Base-by-base conservation (phyloP, 352 stramenopile genomes). In the Stramenopiles sp. region DNA sequence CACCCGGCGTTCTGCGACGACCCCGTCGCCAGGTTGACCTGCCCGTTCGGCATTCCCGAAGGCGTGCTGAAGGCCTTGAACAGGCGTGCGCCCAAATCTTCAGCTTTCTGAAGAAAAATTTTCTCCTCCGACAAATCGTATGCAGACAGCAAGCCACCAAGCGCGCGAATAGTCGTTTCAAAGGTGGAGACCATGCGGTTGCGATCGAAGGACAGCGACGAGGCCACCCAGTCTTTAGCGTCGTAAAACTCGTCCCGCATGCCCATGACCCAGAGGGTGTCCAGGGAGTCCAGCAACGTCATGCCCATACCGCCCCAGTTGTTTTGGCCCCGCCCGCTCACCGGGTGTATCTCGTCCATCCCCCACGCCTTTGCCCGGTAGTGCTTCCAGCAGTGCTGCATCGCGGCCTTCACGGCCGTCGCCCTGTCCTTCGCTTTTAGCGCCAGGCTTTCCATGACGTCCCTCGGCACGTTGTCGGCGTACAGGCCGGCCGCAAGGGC, bases 31-130 rank as follows among this genome's bases (percentile, higher is more conserved):
- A n/a, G n/a, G 78, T 99, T 98, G n/a, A 99, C 85, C 1, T 91
- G 94, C 37, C 96, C 92, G 74, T 94, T 95, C 0, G 95, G 94
- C 53, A 98, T 91, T 0, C 80, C 82, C 25, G 93, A 98, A 1
- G 84, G 82, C 0, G 94, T 98, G 37, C 97, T 82, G 80, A 99
- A 99, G 34, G 95, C 95, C 32, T 88, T 87, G 6, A 98, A 74
- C n/a, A 99, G 81, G 3, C 96, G 83, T 37, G 89, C 81, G 4
- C 90, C 95, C 36, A 99, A 82, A n/a, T n/a, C n/a, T n/a, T n/a
- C n/a, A n/a, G n/a, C n/a, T n/a, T n/a, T n/a, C n/a, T n/a, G n/a
- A n/a, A n/a, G n/a, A n/a, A n/a, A n/a, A n/a, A n/a, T n/a, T n/a
- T n/a, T n/a, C n/a, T 79, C 36, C 85, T 82, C 4, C 31, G 86